Conservation (phyloP, 495 filamentous ascomycete species). For the Talaromyces proteolyticus region DNA sequence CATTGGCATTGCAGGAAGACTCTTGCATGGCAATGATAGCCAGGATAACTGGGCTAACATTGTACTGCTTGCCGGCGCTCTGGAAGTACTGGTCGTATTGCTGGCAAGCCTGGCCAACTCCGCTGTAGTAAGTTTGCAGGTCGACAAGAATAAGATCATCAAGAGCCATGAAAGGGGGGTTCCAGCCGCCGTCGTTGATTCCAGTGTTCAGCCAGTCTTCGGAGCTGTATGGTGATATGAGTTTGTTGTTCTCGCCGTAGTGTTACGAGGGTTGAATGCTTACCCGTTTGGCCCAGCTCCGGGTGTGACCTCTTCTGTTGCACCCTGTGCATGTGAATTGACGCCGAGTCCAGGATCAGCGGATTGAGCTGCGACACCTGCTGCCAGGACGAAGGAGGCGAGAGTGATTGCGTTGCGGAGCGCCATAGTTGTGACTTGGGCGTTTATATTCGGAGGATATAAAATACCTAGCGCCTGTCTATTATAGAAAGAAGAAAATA, state of each 20-base stretch:
- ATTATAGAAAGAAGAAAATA: no score
- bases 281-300: constrained; percentile 23
- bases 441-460: no score
- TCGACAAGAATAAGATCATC: constrained; percentile 21
- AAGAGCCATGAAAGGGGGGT: constrained; percentile 22
- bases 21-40: constrained; percentile 32
- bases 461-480: no score
- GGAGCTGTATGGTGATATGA: constrained; percentile 11
- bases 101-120: constrained; percentile 17
- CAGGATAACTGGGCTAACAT: constrained; percentile 25
- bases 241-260: neutral
- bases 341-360: constrained; percentile 18
- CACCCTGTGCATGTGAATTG: constrained; percentile 22
- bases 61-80: constrained; percentile 17
- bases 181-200: constrained; percentile 21
- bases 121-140: constrained; percentile 17
- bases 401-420: constrained; percentile 9
- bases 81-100: constrained; percentile 29
- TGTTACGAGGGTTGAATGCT: no score
- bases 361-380: constrained; percentile 14
- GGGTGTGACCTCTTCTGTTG: constrained; percentile 20
- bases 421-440: no score
- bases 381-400: constrained; percentile 7
- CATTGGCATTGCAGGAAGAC: constrained; percentile 26
- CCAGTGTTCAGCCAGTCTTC: constrained; percentile 31